Percentiles rank a stretch among this genome's conserved stretches.
Conservation (phyloP, 352 stramenopile species). For the Phytophthora sp. region DNA sequence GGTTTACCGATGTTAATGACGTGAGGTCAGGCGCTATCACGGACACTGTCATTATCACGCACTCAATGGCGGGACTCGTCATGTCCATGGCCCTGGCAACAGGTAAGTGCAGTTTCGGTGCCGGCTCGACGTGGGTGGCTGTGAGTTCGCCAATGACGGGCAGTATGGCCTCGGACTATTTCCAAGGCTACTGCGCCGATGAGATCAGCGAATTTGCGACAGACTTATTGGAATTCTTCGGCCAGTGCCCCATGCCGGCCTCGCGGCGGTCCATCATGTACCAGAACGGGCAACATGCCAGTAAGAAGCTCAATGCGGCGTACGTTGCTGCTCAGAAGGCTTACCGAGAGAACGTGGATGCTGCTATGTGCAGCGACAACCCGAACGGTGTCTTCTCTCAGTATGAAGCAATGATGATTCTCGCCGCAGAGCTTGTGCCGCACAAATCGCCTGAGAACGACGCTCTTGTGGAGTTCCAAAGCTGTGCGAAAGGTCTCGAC, state of each 20-base stretch:
- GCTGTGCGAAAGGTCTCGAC: constrained; percentile 44
- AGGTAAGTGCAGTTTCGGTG: constrained; percentile 30
- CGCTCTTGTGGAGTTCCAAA: constrained; percentile 51
- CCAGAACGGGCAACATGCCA: constrained; percentile 32
- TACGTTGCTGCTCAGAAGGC: constrained; percentile 41
- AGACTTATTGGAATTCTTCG: constrained; percentile 30
- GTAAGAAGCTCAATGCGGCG: constrained; percentile 22
- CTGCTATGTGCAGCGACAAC: constrained; percentile 47
- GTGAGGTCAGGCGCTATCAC: constrained; percentile 2
- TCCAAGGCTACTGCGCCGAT: constrained; percentile 39
- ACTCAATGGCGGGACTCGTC: constrained; percentile 27
- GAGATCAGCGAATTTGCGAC: constrained; percentile 5
- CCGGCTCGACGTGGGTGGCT: constrained; percentile 35
- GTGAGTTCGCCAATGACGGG: constrained; percentile 34
- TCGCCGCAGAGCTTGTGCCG: constrained; percentile 19
- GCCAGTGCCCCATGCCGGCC: constrained; percentile 38
- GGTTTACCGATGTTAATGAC: constrained; percentile 19
- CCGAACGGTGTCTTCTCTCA: constrained; percentile 39
- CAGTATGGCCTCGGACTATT: constrained; percentile 40
- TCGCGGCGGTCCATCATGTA: constrained; percentile 35
- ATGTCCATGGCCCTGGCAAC: constrained; percentile 30
- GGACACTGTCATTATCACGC: constrained; percentile 29
- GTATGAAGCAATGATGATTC: constrained; percentile 31
- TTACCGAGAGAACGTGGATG: constrained; percentile 39
- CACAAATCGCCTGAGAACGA: constrained; percentile 47